phyloP scores from a whole-genome alignment of 1,284 basidiomycete species.

The Coriolopsis trogii region DNA sequence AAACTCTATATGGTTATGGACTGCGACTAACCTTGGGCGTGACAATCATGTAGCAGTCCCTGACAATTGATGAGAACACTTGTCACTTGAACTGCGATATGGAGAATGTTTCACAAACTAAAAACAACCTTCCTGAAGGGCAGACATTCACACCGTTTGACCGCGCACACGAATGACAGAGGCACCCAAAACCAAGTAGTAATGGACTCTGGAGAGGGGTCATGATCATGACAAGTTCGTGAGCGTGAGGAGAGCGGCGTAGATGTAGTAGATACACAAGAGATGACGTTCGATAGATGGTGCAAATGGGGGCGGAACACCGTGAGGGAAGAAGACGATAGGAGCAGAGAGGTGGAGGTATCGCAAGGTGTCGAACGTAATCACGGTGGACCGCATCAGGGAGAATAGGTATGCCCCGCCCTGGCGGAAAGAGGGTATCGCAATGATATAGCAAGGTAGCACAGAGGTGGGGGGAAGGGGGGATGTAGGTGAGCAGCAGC shows the following conservation, averaged over 20 bases:
- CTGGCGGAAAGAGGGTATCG: not conserved
- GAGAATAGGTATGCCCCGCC: not conserved
- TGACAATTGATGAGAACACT: too few relatives aligned
- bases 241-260: constrained; percentile 19
- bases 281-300: not conserved
- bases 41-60: too few relatives aligned
- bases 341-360: not conserved
- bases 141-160: too few relatives aligned
- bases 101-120: too few relatives aligned
- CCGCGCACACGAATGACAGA: not conserved
- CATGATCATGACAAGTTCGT: constrained; percentile 24
- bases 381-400: not conserved
- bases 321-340: not conserved
- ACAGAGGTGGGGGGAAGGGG: not conserved
- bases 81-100: too few relatives aligned
- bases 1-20: too few relatives aligned
- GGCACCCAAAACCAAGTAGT: not conserved
- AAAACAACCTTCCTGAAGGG: too few relatives aligned
- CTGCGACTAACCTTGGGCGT: too few relatives aligned
- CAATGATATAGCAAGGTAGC: not conserved
- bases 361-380: constrained; percentile 3
- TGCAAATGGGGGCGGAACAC: not conserved
- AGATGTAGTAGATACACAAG: constrained; percentile 15
- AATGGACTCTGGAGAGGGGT: constrained; percentile 10
- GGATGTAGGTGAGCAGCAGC: constrained; percentile 6